Evolutionary conservation across 2,329 filamentous ascomycete species (phyloP).

Genomic region (Biscogniauxia sp.): DNA sequence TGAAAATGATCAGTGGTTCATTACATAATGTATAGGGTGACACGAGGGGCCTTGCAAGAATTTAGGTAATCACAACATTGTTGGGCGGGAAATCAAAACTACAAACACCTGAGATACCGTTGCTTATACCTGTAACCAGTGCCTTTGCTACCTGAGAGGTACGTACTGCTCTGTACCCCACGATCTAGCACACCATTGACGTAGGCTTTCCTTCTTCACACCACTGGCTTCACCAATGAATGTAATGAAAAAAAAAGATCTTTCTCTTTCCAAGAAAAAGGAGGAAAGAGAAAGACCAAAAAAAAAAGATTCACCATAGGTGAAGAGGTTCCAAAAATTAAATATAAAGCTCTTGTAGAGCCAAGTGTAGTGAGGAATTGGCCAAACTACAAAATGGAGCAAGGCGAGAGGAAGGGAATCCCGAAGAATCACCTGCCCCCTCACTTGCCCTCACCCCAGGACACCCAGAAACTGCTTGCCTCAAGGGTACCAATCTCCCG

Average conservation of each 20-base stretch:
- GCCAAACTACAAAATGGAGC: not conserved
- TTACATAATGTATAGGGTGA: no score
- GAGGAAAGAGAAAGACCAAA: not conserved
- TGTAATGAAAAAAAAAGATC: slow-evolving; percentile 1
- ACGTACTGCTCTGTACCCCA: no score
- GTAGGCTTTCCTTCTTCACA: not conserved
- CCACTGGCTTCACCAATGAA: not conserved
- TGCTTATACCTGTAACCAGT: no score
- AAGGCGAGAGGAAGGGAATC: not conserved
- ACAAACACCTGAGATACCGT: no score
- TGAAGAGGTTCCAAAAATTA: not conserved
- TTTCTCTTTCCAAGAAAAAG: no score
- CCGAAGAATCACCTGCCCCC: not conserved
- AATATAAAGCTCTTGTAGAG: not conserved
- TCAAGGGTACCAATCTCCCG: not conserved
- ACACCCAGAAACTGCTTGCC: not conserved
- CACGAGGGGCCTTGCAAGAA: no score
- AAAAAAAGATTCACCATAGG: not conserved
- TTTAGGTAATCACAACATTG: no score
- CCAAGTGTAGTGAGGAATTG: not conserved
- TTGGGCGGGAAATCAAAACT: no score
- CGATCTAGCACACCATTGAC: no score
- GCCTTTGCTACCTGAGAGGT: no score
- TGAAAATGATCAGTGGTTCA: no score
- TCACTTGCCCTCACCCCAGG: slow-evolving; percentile 1